Conservation (phyloP, 768 basidiomycete genomes). For the Suillus fuscotomentosus region DNA sequence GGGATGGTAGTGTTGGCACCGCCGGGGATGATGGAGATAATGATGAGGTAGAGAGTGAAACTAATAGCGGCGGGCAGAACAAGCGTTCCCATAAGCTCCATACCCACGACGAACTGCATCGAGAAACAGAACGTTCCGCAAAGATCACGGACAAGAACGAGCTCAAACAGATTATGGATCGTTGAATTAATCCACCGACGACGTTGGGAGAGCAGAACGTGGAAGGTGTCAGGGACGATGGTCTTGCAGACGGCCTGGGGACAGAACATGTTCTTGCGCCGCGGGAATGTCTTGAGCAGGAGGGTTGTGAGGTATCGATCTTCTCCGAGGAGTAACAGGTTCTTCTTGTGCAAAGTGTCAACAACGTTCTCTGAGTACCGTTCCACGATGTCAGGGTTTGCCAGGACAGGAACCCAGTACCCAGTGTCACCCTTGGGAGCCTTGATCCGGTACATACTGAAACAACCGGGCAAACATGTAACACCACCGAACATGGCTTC, state of each 20-base stretch:
- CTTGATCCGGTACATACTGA: constrained; percentile 99
- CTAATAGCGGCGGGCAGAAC: constrained; percentile 97
- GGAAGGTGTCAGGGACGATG: constrained; percentile 95
- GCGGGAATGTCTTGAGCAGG: constrained; percentile 98
- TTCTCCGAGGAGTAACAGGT: constrained; percentile 93
- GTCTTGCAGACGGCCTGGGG: constrained; percentile 99
- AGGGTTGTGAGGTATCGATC: constrained; percentile 99
- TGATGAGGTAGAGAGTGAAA: constrained; percentile 93
- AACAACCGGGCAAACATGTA: constrained; percentile 98
- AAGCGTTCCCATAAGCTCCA: constrained; percentile 96
- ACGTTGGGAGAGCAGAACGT: constrained; percentile 90
- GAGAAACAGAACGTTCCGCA: constrained; percentile 99
- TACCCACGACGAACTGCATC: constrained; percentile 98
- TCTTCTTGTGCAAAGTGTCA: constrained; percentile 99
- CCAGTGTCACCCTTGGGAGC: constrained; percentile 95
- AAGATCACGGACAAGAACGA: constrained; percentile 93
- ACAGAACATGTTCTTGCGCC: constrained; percentile 98
- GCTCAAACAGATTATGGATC: constrained; percentile 94
- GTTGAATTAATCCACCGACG: constrained; percentile 99
- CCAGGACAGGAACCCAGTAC: constrained; percentile 98
- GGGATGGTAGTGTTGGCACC: constrained; percentile 82
- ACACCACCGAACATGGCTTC: constrained; percentile 99
- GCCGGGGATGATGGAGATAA: constrained; percentile 82
- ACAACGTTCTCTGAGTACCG: constrained; percentile 99
- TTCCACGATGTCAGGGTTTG: constrained; percentile 97